phyloP scores from a whole-genome alignment of 495 filamentous ascomycete genomes.

The Penicillium odoratum region DNA sequence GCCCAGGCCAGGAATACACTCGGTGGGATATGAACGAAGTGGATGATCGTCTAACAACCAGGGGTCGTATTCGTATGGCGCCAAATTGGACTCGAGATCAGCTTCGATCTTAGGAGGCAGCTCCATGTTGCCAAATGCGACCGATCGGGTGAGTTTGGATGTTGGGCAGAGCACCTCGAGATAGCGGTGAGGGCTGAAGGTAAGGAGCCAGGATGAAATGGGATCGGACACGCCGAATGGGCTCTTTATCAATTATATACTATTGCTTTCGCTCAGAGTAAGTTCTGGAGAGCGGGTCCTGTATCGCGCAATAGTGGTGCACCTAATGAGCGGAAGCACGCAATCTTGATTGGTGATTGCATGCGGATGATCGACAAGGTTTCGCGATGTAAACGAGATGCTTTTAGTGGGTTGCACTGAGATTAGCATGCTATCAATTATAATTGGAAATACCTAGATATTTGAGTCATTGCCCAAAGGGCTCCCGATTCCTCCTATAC shows the following conservation, averaged over 20 bases:
- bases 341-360: constrained; percentile 23
- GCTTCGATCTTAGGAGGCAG: constrained; percentile 3
- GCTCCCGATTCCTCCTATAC: not conserved
- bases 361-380: constrained; percentile 17
- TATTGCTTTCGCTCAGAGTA: not conserved
- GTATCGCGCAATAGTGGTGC: constrained; percentile 24
- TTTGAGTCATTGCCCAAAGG: no score
- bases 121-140: not conserved
- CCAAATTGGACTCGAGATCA: constrained; percentile 12
- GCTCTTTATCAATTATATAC: not conserved
- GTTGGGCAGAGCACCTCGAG: not conserved
- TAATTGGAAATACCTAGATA: no score
- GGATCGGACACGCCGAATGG: not conserved
- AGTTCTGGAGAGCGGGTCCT: constrained; percentile 14
- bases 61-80: constrained; percentile 32
- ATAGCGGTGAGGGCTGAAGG: not conserved
- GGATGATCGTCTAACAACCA: constrained; percentile 44
- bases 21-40: constrained; percentile 39
- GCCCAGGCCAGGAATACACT: constrained; percentile 33
- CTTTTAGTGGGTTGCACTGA: not conserved
- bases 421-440: not conserved
- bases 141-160: not conserved
- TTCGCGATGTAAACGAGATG: not conserved
- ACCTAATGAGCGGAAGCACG: constrained; percentile 22
- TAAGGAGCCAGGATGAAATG: not conserved